Percentiles rank a stretch among this genome's conserved stretches.
Conservation (phyloP, 164 flowering plant genomes). For the Vitis cinerea region DNA sequence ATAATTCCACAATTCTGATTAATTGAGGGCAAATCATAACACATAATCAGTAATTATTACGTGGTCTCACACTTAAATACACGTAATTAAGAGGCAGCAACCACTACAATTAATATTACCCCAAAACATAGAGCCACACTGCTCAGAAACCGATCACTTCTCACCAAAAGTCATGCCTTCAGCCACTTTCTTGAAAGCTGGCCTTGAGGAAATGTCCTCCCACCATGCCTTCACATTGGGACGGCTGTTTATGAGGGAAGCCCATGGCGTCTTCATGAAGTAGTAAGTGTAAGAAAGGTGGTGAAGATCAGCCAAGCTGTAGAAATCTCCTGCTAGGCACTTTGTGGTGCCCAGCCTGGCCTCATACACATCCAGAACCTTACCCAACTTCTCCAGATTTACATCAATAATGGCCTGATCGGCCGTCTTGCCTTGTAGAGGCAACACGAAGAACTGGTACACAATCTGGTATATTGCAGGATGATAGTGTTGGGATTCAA, state of each 20-base stretch:
- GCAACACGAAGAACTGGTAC: constrained; percentile 34
- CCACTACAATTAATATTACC: too few species aligned
- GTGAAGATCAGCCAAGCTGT: constrained; percentile 51
- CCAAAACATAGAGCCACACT: too few species aligned
- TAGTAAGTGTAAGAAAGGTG: constrained; percentile 48
- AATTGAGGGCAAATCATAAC: too few species aligned
- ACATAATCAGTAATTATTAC: too few species aligned
- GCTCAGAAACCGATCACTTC: background rate
- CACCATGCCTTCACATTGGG: constrained; percentile 67
- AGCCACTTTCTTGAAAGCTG: constrained; percentile 39
- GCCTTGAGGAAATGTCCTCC: constrained; percentile 52
- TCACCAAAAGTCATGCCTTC: constrained; percentile 27
- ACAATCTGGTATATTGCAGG: constrained; percentile 37
- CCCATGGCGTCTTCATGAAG: constrained; percentile 49
- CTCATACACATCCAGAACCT: constrained; percentile 68
- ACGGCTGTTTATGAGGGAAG: constrained; percentile 35
- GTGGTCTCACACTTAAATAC: too few species aligned
- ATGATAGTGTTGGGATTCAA: constrained; percentile 58
- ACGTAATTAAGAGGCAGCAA: too few species aligned
- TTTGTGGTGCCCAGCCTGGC: constrained; percentile 35
- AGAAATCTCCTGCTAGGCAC: constrained; percentile 62
- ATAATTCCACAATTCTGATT: too few species aligned
- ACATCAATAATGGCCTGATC: constrained; percentile 36
- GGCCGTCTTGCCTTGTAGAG: constrained; percentile 31
- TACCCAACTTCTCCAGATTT: constrained; percentile 40